Percentiles rank a stretch among this genome's conserved stretches.
These are phyloP conservation scores for Scutellaria minor DNA, from an alignment of 257 asterid genomes.

Conservation along the genomic window DNA sequence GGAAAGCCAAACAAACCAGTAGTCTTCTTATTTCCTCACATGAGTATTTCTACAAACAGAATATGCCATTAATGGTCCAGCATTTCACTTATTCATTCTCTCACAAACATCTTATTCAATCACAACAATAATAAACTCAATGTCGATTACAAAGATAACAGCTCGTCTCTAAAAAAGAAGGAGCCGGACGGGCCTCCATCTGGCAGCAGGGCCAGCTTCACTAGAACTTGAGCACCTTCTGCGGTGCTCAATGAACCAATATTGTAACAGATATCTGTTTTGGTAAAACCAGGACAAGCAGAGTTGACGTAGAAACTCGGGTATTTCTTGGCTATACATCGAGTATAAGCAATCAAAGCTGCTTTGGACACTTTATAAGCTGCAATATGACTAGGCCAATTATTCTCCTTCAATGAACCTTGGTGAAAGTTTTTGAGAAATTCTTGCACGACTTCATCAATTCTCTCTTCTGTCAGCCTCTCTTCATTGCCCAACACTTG, in stretches of 20 bases:
- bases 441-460: slow-evolving; percentile 45
- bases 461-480: slow-evolving; percentile 42
- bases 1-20: too few relatives aligned
- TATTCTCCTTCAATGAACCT: slow-evolving; percentile 40
- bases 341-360: slow-evolving; percentile 58
- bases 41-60: neutral
- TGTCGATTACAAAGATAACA: slow-evolving; percentile 32
- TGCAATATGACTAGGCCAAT: slow-evolving; percentile 48
- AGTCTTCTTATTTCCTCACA: neutral
- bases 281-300: slow-evolving; percentile 58
- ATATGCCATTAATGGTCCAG: neutral
- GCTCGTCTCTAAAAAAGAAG: slow-evolving; percentile 19
- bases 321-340: slow-evolving; percentile 42
- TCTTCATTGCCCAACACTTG: slow-evolving; percentile 41
- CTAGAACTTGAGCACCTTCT: slow-evolving; percentile 55
- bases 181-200: slow-evolving; percentile 53
- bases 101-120: neutral
- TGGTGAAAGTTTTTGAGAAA: slow-evolving; percentile 46
- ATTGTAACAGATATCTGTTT: slow-evolving; percentile 48
- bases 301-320: slow-evolving; percentile 43
- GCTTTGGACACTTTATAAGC: slow-evolving; percentile 64
- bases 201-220: slow-evolving; percentile 48
- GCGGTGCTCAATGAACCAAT: slow-evolving; percentile 34
- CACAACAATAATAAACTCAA: neutral
- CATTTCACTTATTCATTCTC: too few relatives aligned